Evolutionary conservation across 495 filamentous ascomycete species (phyloP).

Genomic region (Oleoguttula mirabilis): DNA sequence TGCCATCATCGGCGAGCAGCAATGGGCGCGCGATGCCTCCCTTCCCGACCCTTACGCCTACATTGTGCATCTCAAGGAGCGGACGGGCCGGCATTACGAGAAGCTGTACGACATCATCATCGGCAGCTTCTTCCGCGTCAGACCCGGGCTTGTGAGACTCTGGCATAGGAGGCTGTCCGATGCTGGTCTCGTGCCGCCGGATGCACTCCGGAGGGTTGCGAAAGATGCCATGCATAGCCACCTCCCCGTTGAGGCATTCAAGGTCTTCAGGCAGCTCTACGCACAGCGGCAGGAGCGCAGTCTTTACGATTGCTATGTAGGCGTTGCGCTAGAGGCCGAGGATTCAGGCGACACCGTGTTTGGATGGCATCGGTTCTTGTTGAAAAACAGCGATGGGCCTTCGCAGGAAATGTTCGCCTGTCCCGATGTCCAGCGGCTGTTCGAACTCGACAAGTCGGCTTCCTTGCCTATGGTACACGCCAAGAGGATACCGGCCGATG

Average conservation of each 20-base stretch:
- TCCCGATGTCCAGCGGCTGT: constrained; percentile 8
- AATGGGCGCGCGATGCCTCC: constrained; percentile 30
- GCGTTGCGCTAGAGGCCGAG: constrained; percentile 40
- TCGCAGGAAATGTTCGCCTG: constrained; percentile 6
- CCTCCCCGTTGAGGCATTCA: constrained; percentile 29
- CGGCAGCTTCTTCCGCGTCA: constrained; percentile 8
- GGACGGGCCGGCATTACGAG: constrained; percentile 34
- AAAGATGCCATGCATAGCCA: constrained; percentile 27
- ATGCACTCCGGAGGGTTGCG: constrained; percentile 22
- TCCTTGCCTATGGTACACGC: constrained; percentile 4
- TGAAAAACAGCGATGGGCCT: constrained; percentile 40
- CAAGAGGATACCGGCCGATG: neutral
- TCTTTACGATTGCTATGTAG: constrained; percentile 51
- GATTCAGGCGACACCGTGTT: constrained; percentile 36
- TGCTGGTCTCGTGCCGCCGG: constrained; percentile 7
- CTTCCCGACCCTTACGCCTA: constrained; percentile 39
- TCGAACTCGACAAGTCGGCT: constrained; percentile 2
- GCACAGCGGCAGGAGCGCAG: constrained; percentile 32
- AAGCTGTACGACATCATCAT: constrained; percentile 41
- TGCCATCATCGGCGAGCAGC: constrained; percentile 5
- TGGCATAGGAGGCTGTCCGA: constrained; percentile 20
- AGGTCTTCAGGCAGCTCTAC: constrained; percentile 41
- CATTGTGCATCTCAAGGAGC: constrained; percentile 39
- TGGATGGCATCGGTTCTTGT: constrained; percentile 48
- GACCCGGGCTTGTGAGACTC: neutral